Evolutionary conservation across 2,329 filamentous ascomycete genomes (phyloP).

Genomic region (Aspergillus sp.): DNA sequence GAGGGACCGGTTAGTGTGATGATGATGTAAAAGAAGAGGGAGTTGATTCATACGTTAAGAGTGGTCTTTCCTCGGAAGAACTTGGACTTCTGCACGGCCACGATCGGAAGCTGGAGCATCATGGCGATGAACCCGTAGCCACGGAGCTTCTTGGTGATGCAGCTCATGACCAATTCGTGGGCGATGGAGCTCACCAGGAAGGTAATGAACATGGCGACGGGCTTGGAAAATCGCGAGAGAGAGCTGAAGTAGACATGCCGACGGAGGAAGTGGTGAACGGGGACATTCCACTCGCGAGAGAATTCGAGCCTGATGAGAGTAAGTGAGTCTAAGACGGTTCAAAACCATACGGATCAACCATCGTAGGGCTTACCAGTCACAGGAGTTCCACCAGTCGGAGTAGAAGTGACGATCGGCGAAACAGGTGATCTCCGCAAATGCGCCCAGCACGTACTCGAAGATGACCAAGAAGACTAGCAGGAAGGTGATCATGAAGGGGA

Average conservation of each 20-base stretch:
- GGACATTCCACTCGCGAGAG: slow-evolving; percentile 95
- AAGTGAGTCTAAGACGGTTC: too few species aligned
- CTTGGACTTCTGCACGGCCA: slow-evolving; percentile 80
- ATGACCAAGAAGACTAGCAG: slow-evolving; percentile 96
- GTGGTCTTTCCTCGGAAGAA: slow-evolving; percentile 73
- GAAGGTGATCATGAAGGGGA: slow-evolving; percentile 96
- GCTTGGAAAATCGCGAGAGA: slow-evolving; percentile 71
- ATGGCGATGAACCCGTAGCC: slow-evolving; percentile 93
- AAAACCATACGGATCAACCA: too few species aligned
- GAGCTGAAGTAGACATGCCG: slow-evolving; percentile 90
- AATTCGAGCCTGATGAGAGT: slow-evolving; percentile 76
- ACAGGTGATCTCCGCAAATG: slow-evolving; percentile 88
- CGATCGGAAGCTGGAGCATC: slow-evolving; percentile 95
- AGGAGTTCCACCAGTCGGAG: slow-evolving; percentile 67
- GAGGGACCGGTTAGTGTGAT: neutral
- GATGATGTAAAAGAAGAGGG: neutral
- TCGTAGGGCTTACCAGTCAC: slow-evolving; percentile 43
- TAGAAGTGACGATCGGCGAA: slow-evolving; percentile 97
- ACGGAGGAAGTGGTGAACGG: slow-evolving; percentile 91
- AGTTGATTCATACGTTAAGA: slow-evolving; percentile 59
- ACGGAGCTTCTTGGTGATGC: slow-evolving; percentile 93
- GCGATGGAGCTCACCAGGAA: slow-evolving; percentile 87
- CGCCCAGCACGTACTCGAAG: slow-evolving; percentile 93
- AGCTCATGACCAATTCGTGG: slow-evolving; percentile 95
- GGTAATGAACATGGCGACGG: slow-evolving; percentile 80